These are phyloP conservation scores for Mucor ambiguus DNA, from an alignment of 371 early-diverging fungal genomes.

Conservation along the genomic window DNA sequence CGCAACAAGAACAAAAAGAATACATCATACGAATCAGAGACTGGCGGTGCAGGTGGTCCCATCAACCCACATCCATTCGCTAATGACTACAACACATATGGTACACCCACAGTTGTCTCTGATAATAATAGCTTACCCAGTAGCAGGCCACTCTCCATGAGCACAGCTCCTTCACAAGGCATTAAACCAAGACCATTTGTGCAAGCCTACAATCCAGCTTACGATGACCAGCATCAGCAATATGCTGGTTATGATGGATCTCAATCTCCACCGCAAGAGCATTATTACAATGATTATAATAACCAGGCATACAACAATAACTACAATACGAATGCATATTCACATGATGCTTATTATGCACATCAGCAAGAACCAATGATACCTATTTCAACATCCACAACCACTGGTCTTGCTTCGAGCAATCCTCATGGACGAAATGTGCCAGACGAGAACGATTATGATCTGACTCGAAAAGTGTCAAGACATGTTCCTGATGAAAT, in stretches of 20 bases:
- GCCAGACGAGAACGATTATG: slow-evolving; percentile 23
- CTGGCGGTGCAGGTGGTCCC: neutral
- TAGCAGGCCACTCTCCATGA: slow-evolving; percentile 11
- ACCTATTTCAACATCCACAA: slow-evolving; percentile 2
- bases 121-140: slow-evolving; percentile 5
- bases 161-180: neutral
- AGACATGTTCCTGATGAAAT: slow-evolving; percentile 30
- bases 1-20: slow-evolving; percentile 2
- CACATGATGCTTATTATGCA: slow-evolving; percentile 13
- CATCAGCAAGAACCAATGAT: slow-evolving; percentile 21
- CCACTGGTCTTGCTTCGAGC: neutral
- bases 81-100: slow-evolving; percentile 17
- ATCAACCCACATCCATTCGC: slow-evolving; percentile 9
- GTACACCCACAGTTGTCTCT: slow-evolving; percentile 10
- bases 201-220: slow-evolving; percentile 21
- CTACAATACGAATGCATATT: slow-evolving; percentile 3
- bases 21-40: neutral
- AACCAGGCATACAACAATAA: slow-evolving; percentile 2
- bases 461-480: neutral
- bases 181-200: slow-evolving; percentile 25
- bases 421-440: slow-evolving; percentile 17
- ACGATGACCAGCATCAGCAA: slow-evolving; percentile 1
- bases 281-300: slow-evolving; percentile 10
- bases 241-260: neutral
- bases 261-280: neutral